Base-by-base conservation (phyloP, 495 filamentous ascomycete species). In the Cenococcum geophilum region DNA sequence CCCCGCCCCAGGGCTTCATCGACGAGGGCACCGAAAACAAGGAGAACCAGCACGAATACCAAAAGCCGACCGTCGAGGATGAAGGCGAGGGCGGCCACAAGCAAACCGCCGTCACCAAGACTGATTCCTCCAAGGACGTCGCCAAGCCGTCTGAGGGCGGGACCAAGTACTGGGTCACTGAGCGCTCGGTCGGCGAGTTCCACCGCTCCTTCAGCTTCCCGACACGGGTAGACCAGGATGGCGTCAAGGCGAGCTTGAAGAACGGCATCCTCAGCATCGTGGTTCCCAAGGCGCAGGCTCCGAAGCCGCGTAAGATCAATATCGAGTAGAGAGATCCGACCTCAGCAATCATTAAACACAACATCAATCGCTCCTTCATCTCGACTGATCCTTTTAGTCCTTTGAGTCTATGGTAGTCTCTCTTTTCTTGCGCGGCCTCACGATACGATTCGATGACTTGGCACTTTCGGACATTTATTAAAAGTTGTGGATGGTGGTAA, bases 111-210 rank as follows among this genome's bases (percentile, higher is more conserved):
- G 61, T 60, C 21, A 42, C 58, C 8, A 48, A 60, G 52, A 65
- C 66, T 32, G n/a, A 45, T 2, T 27, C 16, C 12, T 34, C 32
- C 16, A 71, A 64, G 64, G 71, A 61, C 54, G 61, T 59, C 32
- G 57, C 35, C 20, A 59, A 63, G 66, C 20, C 74, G 55, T 52
- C 70, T 52, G 66, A 76, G 67, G 73, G 77, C 4, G 57, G 73
- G 48, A 74, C 76, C 68, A 85, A 82, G 74, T 95, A 86, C 77
- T 93, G 89, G 89, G 79, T 87, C 47, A 79, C 80, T 25, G 92
- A 97, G 80, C 87, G 92, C 65, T 83, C 77, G 8, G 76, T 89
- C 55, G 92, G 92, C 64, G 79, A 87, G 55, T 97, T 96, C 79
- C 78, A 82, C 37, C 83, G 91, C 57, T 78, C 77, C 25, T 96